A percentile compares a stretch with the other conserved stretches of the same genome.
These are phyloP conservation scores for Pichia terricola DNA, from an alignment of 1,139 yeast genomes.

Conservation along the genomic window DNA sequence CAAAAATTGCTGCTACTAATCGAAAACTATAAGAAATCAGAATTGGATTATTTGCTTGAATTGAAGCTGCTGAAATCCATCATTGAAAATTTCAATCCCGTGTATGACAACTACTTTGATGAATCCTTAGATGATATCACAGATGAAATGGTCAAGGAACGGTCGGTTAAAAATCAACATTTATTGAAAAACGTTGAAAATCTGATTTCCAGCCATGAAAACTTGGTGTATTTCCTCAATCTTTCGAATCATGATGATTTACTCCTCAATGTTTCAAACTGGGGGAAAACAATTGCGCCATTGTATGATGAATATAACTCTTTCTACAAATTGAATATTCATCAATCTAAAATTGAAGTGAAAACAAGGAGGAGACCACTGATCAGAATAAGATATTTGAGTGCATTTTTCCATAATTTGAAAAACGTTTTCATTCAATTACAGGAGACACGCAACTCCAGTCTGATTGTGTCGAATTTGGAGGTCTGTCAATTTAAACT, in stretches of 20 bases:
- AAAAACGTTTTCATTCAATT: slow-evolving; percentile 24
- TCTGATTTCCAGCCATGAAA: slow-evolving; percentile 14
- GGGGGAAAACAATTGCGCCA: slow-evolving; percentile 15
- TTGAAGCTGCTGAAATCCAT: slow-evolving; percentile 14
- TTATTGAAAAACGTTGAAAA: slow-evolving; percentile 11
- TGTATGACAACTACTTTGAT: slow-evolving; percentile 22
- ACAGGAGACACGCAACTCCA: slow-evolving; percentile 13
- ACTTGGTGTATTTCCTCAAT: slow-evolving; percentile 9
- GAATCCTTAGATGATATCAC: slow-evolving; percentile 19
- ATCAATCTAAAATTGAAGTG: slow-evolving; percentile 28
- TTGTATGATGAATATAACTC: slow-evolving; percentile 24
- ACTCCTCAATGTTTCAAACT: slow-evolving; percentile 14
- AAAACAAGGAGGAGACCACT: slow-evolving; percentile 32
- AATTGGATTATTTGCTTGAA: slow-evolving; percentile 14
- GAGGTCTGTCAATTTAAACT: slow-evolving; percentile 17
- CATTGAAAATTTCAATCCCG: slow-evolving; percentile 18
- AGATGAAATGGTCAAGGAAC: slow-evolving; percentile 13
- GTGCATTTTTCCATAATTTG: slow-evolving; percentile 19
- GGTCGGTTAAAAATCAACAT: slow-evolving; percentile 14
- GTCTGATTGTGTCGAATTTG: slow-evolving; percentile 17
- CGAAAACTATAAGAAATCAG: slow-evolving; percentile 10
- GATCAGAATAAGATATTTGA: slow-evolving; percentile 28
- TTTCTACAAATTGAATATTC: slow-evolving; percentile 25
- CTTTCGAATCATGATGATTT: slow-evolving; percentile 9
- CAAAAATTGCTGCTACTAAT: not conserved